These are phyloP conservation scores for Aspergillus thermomutatus DNA, from an alignment of 2,329 filamentous ascomycete genomes.

Conservation along the genomic window DNA sequence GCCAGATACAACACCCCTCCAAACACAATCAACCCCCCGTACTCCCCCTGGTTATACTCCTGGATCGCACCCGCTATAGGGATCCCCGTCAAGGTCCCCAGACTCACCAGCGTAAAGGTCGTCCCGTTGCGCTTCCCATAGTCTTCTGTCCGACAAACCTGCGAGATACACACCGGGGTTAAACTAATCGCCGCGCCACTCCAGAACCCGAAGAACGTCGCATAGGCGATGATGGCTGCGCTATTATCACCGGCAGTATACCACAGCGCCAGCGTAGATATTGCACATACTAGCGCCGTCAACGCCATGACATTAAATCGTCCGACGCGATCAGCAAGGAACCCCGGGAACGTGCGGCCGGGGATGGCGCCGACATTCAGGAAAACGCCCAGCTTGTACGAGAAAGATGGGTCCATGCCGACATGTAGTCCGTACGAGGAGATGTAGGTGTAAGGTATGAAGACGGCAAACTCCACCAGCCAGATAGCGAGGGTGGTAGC, in stretches of 20 bases:
- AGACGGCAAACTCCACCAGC: slow-evolving; percentile 35
- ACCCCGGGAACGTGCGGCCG: slow-evolving; percentile 31
- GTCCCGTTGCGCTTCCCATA: slow-evolving; percentile 25
- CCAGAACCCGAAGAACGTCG: slow-evolving; percentile 22
- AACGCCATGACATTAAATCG: slow-evolving; percentile 30
- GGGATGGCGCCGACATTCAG: slow-evolving; percentile 31
- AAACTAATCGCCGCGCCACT: slow-evolving; percentile 28
- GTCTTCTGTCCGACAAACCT: slow-evolving; percentile 28
- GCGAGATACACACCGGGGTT: slow-evolving; percentile 29
- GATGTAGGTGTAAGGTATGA: slow-evolving; percentile 36
- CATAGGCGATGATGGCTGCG: slow-evolving; percentile 18
- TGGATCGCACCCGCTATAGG: slow-evolving; percentile 25
- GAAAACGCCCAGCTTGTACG: slow-evolving; percentile 30
- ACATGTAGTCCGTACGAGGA: slow-evolving; percentile 27
- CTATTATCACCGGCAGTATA: slow-evolving; percentile 8
- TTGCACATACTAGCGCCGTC: slow-evolving; percentile 13
- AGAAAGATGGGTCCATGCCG: slow-evolving; percentile 21
- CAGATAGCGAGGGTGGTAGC: slow-evolving; percentile 29
- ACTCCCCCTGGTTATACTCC: slow-evolving; percentile 2
- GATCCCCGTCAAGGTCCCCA: slow-evolving; percentile 21
- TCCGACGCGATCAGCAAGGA: slow-evolving; percentile 30
- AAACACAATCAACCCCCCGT: slow-evolving; percentile 19
- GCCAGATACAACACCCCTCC: slow-evolving; percentile 24
- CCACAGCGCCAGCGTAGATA: slow-evolving; percentile 25
- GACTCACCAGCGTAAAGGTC: slow-evolving; percentile 20